Evolutionary conservation across 2,329 filamentous ascomycete species (phyloP), one percentile per base, ranked within the genome.

Genomic region (Chrysoporthe deuterocubensis): DNA sequence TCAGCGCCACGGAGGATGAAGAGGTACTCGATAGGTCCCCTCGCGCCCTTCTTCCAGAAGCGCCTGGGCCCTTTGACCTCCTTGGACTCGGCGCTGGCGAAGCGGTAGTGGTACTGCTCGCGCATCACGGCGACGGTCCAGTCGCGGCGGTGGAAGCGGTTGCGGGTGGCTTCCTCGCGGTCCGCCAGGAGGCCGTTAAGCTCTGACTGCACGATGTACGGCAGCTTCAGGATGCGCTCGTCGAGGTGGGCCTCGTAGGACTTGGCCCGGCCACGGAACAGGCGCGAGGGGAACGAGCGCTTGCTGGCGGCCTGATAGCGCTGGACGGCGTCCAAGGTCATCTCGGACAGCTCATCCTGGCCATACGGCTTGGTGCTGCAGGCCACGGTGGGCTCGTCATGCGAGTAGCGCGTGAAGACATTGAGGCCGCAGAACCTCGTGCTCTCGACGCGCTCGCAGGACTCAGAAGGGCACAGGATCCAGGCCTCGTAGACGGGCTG

Each of bases 221-320:
- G 73, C 1, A 74, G 65, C 40, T 65, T 71, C 16, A 61, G 67
- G 63, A 75, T 74, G 50, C 71, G 69, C 50, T 67, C 66, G 37
- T 76, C 72, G 43, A 76, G 69, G 21, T 74, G 58, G 34, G 74
- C 67, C 62, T 76, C 75, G 50, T 76, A 76, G 14, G 73, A 71
- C 60, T 69, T 72, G 50, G 67, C 64, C 37, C 56, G 69, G 26
- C 72, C 70, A 14, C 70, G 62, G 42, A 75, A 11, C 16, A 73
- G 48, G 18, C 73, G 71, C 32, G 71, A 68, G 1, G 71, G 64
- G 66, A 72, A 72, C n/a, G 62, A 59, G 8, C 72, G 71, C 34
- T 70, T 70, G 52, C 71, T 65, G 44, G 71, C 72, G 50, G 71
- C 67, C 46, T 72, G 67, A 66, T 71, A 74, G 43, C 65, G 40